These are phyloP conservation scores for Bryoerythrophyllum caledonicum DNA, from an alignment of 225 moss, liverwort and hornwort species.

Conservation along the genomic window DNA sequence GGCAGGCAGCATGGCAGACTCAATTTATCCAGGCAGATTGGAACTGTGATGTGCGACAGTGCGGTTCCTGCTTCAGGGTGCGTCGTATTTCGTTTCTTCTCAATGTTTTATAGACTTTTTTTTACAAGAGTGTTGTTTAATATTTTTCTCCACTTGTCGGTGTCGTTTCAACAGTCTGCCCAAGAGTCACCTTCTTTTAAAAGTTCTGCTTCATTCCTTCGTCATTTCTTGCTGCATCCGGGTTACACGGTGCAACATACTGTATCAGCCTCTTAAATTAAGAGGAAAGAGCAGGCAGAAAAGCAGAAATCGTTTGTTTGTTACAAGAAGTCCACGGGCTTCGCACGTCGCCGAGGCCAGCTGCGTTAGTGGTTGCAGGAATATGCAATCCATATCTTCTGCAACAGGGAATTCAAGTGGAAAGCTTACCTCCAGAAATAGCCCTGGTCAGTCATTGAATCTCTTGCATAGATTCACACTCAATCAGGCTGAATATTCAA, in stretches of 20 bases:
- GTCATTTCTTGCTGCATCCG: too few species aligned
- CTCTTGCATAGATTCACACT: not conserved
- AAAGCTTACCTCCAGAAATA: not conserved
- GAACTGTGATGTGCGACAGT: conserved; percentile 28
- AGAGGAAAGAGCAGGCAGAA: too few species aligned
- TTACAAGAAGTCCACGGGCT: not conserved
- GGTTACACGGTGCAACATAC: too few species aligned
- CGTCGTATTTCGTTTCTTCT: too few species aligned
- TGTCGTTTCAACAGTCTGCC: too few species aligned
- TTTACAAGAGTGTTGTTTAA: too few species aligned
- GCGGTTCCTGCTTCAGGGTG: not conserved
- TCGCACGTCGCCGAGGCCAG: not conserved
- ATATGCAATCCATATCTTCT: not conserved
- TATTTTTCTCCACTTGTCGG: too few species aligned
- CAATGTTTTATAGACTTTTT: too few species aligned
- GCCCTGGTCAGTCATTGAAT: too few species aligned
- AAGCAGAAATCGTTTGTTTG: not conserved
- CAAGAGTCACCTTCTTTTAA: too few species aligned
- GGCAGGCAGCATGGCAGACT: conserved; percentile 21
- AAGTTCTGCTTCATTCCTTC: too few species aligned
- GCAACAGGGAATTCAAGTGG: not conserved
- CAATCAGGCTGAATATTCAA: conserved; percentile 7
- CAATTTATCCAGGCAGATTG: not conserved
- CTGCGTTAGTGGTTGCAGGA: not conserved
- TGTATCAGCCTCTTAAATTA: too few species aligned